These are phyloP conservation scores for Suillus luteus DNA, from an alignment of 768 basidiomycete genomes.

Conservation along the genomic window DNA sequence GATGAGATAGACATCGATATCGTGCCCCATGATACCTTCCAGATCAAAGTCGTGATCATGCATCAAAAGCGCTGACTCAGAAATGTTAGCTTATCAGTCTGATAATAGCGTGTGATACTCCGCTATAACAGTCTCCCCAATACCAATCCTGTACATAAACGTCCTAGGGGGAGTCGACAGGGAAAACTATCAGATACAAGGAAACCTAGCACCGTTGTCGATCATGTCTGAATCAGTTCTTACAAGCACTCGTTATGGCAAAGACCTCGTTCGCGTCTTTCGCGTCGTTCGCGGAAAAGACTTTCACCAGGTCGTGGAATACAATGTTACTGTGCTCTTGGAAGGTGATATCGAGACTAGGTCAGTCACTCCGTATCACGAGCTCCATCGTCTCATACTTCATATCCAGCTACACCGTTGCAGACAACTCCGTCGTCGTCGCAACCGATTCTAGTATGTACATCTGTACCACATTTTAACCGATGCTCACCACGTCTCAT, in stretches of 20 bases:
- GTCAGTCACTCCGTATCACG: slow-evolving; percentile 37
- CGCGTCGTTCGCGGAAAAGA: slow-evolving; percentile 74
- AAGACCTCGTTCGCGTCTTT: slow-evolving; percentile 85
- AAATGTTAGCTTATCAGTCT: not conserved
- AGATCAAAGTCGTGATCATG: not conserved
- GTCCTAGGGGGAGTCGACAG: no score
- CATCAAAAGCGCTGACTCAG: not conserved
- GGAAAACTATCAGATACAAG: not conserved
- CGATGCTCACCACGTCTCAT: slow-evolving; percentile 2
- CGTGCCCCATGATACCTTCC: not conserved
- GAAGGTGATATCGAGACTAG: slow-evolving; percentile 83
- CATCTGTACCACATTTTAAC: not conserved
- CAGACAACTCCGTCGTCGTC: slow-evolving; percentile 86
- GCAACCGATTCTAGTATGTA: slow-evolving; percentile 88
- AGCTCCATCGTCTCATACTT: not conserved
- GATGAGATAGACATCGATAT: not conserved
- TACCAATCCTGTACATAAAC: not conserved
- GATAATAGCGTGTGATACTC: not conserved
- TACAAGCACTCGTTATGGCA: slow-evolving; percentile 72
- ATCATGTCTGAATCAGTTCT: slow-evolving; percentile 31
- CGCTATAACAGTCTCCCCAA: not conserved
- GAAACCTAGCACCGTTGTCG: not conserved
- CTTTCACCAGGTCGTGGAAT: slow-evolving; percentile 80
- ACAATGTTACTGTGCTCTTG: slow-evolving; percentile 75
- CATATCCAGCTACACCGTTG: slow-evolving; percentile 71